Conservation (phyloP, 2,329 filamentous ascomycete genomes). For the Fusarium oxysporum region DNA sequence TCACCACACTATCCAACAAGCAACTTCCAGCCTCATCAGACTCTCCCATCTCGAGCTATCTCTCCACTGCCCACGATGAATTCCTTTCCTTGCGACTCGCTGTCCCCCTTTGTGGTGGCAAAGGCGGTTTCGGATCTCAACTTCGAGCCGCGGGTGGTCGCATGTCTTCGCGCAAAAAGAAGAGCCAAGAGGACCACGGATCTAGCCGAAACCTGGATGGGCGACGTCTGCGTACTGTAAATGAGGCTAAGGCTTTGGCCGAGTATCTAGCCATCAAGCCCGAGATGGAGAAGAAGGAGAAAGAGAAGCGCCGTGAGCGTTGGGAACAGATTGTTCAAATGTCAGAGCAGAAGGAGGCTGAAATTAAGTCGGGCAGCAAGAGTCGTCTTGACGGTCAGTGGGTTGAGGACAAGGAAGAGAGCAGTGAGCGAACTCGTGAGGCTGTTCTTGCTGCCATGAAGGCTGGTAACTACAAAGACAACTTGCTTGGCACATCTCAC, state of each 20-base stretch:
- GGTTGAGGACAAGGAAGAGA: conserved; percentile 95
- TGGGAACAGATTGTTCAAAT: conserved; percentile 91
- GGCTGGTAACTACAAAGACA: conserved; percentile 71
- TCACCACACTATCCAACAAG: conserved; percentile 86
- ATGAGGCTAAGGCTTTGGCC: conserved; percentile 93
- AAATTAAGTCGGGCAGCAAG: conserved; percentile 79
- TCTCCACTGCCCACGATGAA: conserved; percentile 68
- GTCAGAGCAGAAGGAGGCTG: conserved; percentile 84
- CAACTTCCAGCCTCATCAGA: conserved; percentile 68
- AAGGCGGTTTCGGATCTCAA: conserved; percentile 97
- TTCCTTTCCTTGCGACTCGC: conserved; percentile 87
- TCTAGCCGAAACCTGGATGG: conserved; percentile 96
- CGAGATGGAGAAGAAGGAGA: conserved; percentile 95
- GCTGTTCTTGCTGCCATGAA: conserved; percentile 79
- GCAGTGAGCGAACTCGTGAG: conserved; percentile 82
- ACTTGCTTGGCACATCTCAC: conserved; percentile 64
- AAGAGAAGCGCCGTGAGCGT: conserved; percentile 83
- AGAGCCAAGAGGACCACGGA: conserved; percentile 84
- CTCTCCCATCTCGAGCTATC: conserved; percentile 69
- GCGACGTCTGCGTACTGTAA: conserved; percentile 87
- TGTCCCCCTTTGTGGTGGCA: conserved; percentile 86
- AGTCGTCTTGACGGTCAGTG: conserved; percentile 87
- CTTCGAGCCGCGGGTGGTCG: conserved; percentile 95
- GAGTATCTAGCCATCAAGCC: conserved; percentile 96
- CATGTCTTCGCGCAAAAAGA: conserved; percentile 96